Evolutionary conservation across 495 filamentous ascomycete species (phyloP).

Genomic region (Aspergillus taichungensis): DNA sequence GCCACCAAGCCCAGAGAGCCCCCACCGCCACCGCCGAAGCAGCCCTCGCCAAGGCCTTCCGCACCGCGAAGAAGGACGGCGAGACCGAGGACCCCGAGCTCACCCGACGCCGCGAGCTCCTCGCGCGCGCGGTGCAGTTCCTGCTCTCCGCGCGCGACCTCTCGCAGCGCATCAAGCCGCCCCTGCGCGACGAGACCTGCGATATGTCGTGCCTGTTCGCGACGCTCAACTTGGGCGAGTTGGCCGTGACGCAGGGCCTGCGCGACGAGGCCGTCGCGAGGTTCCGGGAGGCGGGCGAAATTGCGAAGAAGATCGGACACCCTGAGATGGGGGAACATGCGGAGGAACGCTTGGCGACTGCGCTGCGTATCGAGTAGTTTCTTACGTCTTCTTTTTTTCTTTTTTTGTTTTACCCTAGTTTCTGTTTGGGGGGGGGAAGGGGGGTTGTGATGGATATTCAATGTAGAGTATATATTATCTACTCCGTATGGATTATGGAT

Average conservation of each 20-base stretch:
- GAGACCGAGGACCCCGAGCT: constrained; percentile 54
- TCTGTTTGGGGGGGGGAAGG: too few species aligned
- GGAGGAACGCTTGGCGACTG: too few species aligned
- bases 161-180: constrained; percentile 44
- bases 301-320: too few species aligned
- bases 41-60: constrained; percentile 43
- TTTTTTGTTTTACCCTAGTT: too few species aligned
- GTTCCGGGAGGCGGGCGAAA: constrained; percentile 44
- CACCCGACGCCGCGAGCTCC: constrained; percentile 27
- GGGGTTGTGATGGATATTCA: too few species aligned
- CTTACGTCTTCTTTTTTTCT: too few species aligned
- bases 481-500: too few species aligned
- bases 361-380: too few species aligned
- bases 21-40: constrained; percentile 39
- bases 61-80: constrained; percentile 48
- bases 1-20: constrained; percentile 17
- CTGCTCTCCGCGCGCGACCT: constrained; percentile 46
- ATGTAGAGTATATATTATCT: too few species aligned
- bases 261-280: constrained; percentile 45
- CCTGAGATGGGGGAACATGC: too few species aligned
- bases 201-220: constrained; percentile 77
- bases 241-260: constrained; percentile 63
- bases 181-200: constrained; percentile 67
- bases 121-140: constrained; percentile 6
- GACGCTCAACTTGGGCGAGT: constrained; percentile 76